Evolutionary conservation across 768 basidiomycete genomes (phyloP).

Genomic region (Leccinum longicurvipes): DNA sequence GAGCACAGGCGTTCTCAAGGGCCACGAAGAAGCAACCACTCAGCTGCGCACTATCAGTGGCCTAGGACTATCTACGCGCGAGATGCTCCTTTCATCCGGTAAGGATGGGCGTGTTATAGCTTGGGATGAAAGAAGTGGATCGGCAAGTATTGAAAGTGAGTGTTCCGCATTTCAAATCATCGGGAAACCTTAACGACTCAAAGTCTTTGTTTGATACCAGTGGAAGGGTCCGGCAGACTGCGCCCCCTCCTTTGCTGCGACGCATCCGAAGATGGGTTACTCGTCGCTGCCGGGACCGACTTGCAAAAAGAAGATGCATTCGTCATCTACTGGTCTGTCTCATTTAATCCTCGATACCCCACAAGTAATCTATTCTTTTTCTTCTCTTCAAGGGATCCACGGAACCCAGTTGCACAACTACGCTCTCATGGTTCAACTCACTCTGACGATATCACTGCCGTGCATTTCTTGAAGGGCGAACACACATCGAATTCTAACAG

Average conservation of each 20-base stretch:
- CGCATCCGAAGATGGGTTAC: constrained; percentile 63
- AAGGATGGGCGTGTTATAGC: constrained; percentile 67
- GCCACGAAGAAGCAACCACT: constrained; percentile 58
- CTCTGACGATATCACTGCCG: constrained; percentile 86
- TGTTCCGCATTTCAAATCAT: constrained; percentile 7
- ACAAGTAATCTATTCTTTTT: constrained; percentile 1
- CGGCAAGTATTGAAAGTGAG: constrained; percentile 60
- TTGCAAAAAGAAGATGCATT: constrained; percentile 77
- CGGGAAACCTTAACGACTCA: constrained; percentile 36
- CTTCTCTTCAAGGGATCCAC: constrained; percentile 64
- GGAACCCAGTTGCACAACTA: constrained; percentile 66
- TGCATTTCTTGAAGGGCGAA: constrained; percentile 46
- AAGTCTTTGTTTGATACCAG: constrained; percentile 34
- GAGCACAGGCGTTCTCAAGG: constrained; percentile 44
- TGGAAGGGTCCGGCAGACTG: constrained; percentile 44
- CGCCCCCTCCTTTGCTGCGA: constrained; percentile 63
- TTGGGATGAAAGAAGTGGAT: constrained; percentile 67
- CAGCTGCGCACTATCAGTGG: constrained; percentile 44
- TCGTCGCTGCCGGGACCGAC: constrained; percentile 82
- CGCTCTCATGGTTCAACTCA: constrained; percentile 84
- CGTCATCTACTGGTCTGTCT: constrained; percentile 75
- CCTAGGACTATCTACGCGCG: constrained; percentile 40
- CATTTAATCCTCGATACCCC: background rate
- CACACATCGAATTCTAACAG: constrained; percentile 36
- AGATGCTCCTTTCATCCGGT: constrained; percentile 60